Evolutionary conservation across 2,329 filamentous ascomycete species (phyloP), one percentile per base, ranked within the genome.

Genomic region (Claviceps sp.): DNA sequence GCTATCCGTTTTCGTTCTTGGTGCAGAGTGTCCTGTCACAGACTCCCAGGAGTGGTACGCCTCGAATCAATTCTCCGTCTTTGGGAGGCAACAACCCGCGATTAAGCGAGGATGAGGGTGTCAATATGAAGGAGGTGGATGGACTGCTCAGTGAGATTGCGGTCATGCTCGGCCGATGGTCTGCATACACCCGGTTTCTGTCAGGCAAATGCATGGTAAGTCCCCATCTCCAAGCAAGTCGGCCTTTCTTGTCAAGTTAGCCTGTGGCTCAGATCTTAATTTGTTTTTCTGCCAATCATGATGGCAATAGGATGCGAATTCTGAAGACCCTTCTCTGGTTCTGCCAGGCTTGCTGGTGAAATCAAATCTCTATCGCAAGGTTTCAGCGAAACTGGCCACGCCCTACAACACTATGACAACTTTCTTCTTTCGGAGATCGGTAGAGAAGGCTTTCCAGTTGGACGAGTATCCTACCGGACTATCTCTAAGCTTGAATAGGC

Each of bases 91-190:
- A 69, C 51, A 77, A 76, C 62, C 64, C 67, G 2, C 77, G 85
- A 9, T 70, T 72, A 16, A 89, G 84, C 62, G 90, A 96, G 64
- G 93, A 98, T 58, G 93, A 97, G 61, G 78, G 87, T 0, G 88
- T 97, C 22, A 89, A 96, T 62, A 95, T 97, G 87, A 96, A 91
- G 67, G 91, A 96, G 64, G 80, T 98, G 3, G 93, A 98, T 62
- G 84, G 81, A 0, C 70, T 97, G 9, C 73, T 98, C 4, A 89
- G 81, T 56, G 93, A 98, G 67, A 89, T 89, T 60, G 85, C 88
- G 1, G 73, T 94, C 41, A 98, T 98, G 89, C 78, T 98, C 40
- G 85, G 88, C 14, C 81, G 89, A 34, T 98, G 93, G 90, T 89
- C 91, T 3, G 71, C 97, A 13, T 98, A 96, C 67, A 85, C 85